phyloP scores from a whole-genome alignment of 768 basidiomycete genomes.

The Mycena olivaceomarginata region DNA sequence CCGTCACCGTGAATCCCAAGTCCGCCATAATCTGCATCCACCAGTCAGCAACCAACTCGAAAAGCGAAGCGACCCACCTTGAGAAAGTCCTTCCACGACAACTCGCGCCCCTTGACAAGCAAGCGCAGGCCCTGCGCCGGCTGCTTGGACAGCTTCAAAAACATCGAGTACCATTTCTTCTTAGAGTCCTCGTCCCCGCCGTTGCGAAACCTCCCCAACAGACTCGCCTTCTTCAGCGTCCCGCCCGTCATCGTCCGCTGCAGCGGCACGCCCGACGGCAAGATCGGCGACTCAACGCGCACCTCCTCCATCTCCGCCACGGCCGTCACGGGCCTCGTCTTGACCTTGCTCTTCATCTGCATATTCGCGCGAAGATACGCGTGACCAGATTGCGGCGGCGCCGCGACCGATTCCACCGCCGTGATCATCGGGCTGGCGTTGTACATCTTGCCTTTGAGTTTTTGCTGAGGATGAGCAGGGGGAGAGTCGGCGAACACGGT shows the following conservation, averaged over 20 bases:
- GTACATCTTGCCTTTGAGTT: constrained; percentile 9
- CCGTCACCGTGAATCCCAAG: constrained; percentile 16
- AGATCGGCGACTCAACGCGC: neutral
- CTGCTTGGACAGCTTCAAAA: constrained; percentile 25
- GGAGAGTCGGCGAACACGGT: constrained; percentile 11
- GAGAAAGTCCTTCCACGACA: constrained; percentile 34
- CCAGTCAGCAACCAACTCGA: neutral
- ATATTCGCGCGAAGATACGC: constrained; percentile 23
- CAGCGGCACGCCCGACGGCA: constrained; percentile 17
- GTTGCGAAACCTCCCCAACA: constrained; percentile 7
- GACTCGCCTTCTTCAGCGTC: constrained; percentile 16
- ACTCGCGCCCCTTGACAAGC: constrained; percentile 20
- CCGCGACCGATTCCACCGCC: constrained; percentile 27
- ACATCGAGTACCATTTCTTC: constrained; percentile 3
- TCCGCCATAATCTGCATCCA: constrained; percentile 30
- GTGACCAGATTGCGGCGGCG: constrained; percentile 34
- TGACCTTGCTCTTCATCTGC: constrained; percentile 18
- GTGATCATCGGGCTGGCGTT: constrained; percentile 13
- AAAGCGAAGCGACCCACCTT: constrained; percentile 6
- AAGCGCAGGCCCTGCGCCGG: constrained; percentile 24
- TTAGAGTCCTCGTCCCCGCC: neutral
- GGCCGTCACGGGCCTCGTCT: constrained; percentile 13
- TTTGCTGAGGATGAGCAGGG: constrained; percentile 18
- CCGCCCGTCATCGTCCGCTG: constrained; percentile 20
- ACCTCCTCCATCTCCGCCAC: neutral